A percentile compares a stretch with the other conserved stretches of the same genome.
phyloP scores from a whole-genome alignment of 352 stramenopile genomes.

The Phytophthora pisi region DNA sequence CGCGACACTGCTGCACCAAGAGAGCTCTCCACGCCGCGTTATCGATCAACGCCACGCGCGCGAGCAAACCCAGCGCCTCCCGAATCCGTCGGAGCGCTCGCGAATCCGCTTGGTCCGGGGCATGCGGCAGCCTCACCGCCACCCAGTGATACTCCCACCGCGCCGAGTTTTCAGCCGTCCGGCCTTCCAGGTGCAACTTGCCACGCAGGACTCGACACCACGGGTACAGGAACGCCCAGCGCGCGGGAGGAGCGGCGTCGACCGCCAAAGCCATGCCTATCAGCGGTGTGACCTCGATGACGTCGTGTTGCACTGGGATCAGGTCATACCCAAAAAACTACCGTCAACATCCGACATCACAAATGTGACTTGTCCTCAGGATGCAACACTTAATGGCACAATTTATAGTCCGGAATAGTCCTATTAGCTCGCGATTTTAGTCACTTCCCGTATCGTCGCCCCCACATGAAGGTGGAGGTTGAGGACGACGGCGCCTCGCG shows the following conservation, averaged over 20 bases:
- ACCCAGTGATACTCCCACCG: constrained; percentile 42
- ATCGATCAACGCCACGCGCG: constrained; percentile 33
- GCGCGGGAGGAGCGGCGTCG: constrained; percentile 26
- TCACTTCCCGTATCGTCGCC: constrained; percentile 11
- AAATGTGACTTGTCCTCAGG: constrained; percentile 1
- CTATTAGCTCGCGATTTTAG: background rate
- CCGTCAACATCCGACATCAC: background rate
- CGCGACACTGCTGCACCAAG: constrained; percentile 42
- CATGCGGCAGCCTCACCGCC: constrained; percentile 31
- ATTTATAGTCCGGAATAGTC: constrained; percentile 11
- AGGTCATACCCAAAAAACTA: background rate
- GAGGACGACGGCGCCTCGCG: constrained; percentile 22
- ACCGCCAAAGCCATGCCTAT: constrained; percentile 11
- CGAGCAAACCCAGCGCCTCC: constrained; percentile 47
- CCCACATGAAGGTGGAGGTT: background rate
- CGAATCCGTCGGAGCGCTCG: constrained; percentile 21
- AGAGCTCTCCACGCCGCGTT: constrained; percentile 40
- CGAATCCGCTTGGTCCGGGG: constrained; percentile 10
- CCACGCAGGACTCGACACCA: constrained; percentile 32
- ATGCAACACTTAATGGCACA: background rate
- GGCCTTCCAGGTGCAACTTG: constrained; percentile 34
- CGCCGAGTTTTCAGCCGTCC: constrained; percentile 32
- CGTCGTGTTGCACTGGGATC: background rate
- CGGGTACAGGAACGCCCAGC: constrained; percentile 38
- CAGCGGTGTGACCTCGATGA: background rate